Evolutionary conservation across 2,329 filamentous ascomycete genomes (phyloP), one percentile per base, ranked within the genome.

Genomic region (Seiridium cupressi): DNA sequence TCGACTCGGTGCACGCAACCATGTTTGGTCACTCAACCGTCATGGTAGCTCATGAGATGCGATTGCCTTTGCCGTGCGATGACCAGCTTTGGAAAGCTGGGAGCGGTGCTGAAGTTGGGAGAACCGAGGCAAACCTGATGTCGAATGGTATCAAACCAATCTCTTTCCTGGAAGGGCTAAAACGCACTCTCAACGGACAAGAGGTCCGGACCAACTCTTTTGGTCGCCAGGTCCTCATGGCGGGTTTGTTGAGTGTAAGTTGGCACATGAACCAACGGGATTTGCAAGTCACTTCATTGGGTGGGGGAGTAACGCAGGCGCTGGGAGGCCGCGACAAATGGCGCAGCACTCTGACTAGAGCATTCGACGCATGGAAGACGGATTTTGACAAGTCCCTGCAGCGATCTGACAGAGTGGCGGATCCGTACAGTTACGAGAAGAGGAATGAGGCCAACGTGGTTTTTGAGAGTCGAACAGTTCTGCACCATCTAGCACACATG

Each of bases 221-320:
- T 71, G 95, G 94, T 1, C 88, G 95, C 44, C 95, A 91, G 3
- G 92, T 97, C 49, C 81, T 99, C 56, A 98, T 98, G 93, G 90
- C 94, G 1, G 95, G 95, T 0, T 78, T 99, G 35, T 80, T 98
- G 32, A 97, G 92, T 66, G 92, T 98, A 36, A 95, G 91, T 70
- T 98, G 93, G 92, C 94, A 98, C 73, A 94, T 98, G 90, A 95
- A 96, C 71, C 93, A 98, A 73, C 86, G 94, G 70, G 95, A 98
- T 72, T 84, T 97, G 11, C 94, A 97, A 76, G 90, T 97, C 61
- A 94, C 89, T 72, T 93, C 93, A 1, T 82, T 98, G 0, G 93
- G 86, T 5, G 79, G 79, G 1, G 81, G 90, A 10, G 91, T 93
- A 9, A 86, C 87, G 0, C 87, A 89, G 66, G 89, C 92, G 0